Evolutionary conservation across 768 basidiomycete species (phyloP), one percentile per base, ranked within the genome.

Genomic region (Austroboletus festivus): DNA sequence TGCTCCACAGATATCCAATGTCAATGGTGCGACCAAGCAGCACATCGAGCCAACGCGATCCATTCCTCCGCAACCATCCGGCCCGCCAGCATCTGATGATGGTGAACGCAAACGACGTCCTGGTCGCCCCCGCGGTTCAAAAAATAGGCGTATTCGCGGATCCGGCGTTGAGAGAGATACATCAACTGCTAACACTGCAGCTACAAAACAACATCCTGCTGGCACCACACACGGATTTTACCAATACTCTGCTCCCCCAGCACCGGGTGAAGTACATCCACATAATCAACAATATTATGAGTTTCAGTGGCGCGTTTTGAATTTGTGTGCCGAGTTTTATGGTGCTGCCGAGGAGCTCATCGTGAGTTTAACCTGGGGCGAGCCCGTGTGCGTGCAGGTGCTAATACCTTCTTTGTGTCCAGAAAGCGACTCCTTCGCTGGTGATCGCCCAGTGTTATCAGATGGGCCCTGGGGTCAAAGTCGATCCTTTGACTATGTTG

Each of bases 301-400:
- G 61, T 90, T 90, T 59, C 88, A 90, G 63, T 90, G 88, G 88
- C 81, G 86, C 46, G 80, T 89, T 34, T 65, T 90, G 48, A 88
- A 88, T 59, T 71, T 91, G 34, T 91, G 88, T 65, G 82, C 86
- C 1, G 89, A 91, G 62, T 91, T 91, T 63, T 91, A 91, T 68
- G 83, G 81, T 22, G 88, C 88, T 6, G 88, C 88, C 16, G 88
- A 89, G 65, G 88, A 91, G 65, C 78, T 91, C 39, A 77, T 91
- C 50, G 88, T 90, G 66, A 66, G 85, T 79, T 53, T 30, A 23
- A 34, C 42, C 39, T 22, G 48, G 31, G 38, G 51, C 48, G 49
- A 42, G 54, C 44, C 38, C 9, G 46, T 30, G 31, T 23, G 9
- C 26, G 35, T 34, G 43, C 52, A 22, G 47, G 21, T 42, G 35